Conservation (phyloP, 805 yeast genomes). For the Huiozyma sinensis region DNA sequence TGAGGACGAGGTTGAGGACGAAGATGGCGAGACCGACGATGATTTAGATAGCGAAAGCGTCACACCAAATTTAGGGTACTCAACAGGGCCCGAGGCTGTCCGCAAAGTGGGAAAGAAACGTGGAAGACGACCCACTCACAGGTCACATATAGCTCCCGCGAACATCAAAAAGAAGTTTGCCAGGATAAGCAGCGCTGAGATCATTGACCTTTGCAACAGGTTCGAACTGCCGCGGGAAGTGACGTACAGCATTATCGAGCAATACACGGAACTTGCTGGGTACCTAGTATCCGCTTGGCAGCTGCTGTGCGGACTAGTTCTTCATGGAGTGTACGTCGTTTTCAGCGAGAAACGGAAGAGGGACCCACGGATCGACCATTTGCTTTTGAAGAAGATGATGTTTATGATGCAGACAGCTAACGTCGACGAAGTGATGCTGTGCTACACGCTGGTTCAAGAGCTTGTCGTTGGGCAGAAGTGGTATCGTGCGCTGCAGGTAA, state of each 20-base stretch:
- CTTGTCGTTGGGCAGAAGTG: constrained; percentile 50
- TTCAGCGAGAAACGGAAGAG: constrained; percentile 36
- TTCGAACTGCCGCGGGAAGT: constrained; percentile 49
- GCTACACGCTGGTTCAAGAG: constrained; percentile 44
- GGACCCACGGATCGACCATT: constrained; percentile 40
- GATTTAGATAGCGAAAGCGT: background rate
- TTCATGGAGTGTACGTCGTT: constrained; percentile 46
- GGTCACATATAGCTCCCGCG: background rate
- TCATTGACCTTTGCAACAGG: constrained; percentile 45
- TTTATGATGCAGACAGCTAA: constrained; percentile 40
- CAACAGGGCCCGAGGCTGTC: background rate
- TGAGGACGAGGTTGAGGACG: constrained; percentile 19
- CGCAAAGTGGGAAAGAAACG: background rate
- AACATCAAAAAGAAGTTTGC: constrained; percentile 20
- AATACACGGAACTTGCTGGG: constrained; percentile 39
- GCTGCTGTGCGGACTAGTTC: constrained; percentile 53
- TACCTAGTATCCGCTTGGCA: constrained; percentile 59
- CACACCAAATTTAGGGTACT: background rate
- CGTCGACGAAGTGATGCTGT: constrained; percentile 38
- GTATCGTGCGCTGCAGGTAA: constrained; percentile 44
- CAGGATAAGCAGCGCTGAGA: constrained; percentile 32
- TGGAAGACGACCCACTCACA: background rate
- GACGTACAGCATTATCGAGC: constrained; percentile 39
- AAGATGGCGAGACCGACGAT: background rate
- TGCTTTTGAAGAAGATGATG: constrained; percentile 41